Base-by-base conservation (phyloP, 139 green algal genomes). In the Trebouxia sp. region DNA sequence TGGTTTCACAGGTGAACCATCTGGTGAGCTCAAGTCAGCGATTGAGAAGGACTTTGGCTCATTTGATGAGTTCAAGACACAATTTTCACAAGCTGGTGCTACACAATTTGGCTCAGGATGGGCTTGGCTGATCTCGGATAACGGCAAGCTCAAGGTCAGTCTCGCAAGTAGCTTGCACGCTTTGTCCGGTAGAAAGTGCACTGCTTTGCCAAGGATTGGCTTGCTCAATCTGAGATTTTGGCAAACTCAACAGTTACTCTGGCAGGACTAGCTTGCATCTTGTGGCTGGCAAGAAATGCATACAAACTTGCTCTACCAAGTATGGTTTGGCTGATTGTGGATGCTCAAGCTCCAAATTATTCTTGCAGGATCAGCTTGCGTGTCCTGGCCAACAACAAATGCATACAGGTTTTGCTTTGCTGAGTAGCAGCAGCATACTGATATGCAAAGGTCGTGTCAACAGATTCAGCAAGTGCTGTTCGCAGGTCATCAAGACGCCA, bases 21-120 rank as follows among this genome's bases (percentile, higher is more conserved):
- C 80, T 47, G 94, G 94, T 62, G 85, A 90, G 42, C 82, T 98
- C 42, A 88, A 86, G 66, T 79, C 81, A 51, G 92, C 93, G 58
- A 98, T 98, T 79, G 87, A 95, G 9, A 82, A 86, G 26, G 92
- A 94, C 82, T 97, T 98, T 84, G 95, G 95, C 76, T 93, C 84
- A 66, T 89, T 96, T 22, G 95, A 98, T 32, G 85, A 91, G 65
- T 98, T 98, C 85, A 93, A 95, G 86, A 85, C 88, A 32, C 81
- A 96, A 77, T 98, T 98, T 88, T 94, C 93, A 82, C 78, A 80
- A 14, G 94, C 94, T 32, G 91, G 89, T 37, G 90, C 89, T 32
- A 96, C 90, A 20, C 93, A 98, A 87, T 85, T 98, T 82, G 96
- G 95, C 62, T 96, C 91, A 58, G 95, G 95, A 77, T 98, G 96